These are phyloP conservation scores for Melampsora americana DNA, from an alignment of 1,284 basidiomycete genomes.

Conservation along the genomic window DNA sequence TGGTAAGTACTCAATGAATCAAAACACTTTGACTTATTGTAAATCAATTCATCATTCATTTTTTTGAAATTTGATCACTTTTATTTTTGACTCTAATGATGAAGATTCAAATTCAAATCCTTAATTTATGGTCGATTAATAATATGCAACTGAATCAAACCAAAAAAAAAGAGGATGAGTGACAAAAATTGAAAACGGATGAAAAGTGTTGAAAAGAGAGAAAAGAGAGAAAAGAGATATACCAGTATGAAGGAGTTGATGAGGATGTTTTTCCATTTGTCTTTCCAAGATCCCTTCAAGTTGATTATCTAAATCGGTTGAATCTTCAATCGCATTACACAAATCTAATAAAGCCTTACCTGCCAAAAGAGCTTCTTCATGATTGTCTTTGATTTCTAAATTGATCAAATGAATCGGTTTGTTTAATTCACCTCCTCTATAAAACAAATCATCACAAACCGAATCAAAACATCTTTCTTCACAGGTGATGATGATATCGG, in stretches of 20 bases:
- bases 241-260: slow-evolving; percentile 80
- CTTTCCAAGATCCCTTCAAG: slow-evolving; percentile 78
- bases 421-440: slow-evolving; percentile 85
- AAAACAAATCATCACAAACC: slow-evolving; percentile 91
- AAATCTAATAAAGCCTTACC: slow-evolving; percentile 92
- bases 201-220: too few species aligned
- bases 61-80: too few species aligned
- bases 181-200: too few species aligned
- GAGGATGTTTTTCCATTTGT: slow-evolving; percentile 86
- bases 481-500: slow-evolving; percentile 96
- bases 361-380: slow-evolving; percentile 93
- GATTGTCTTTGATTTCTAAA: slow-evolving; percentile 98
- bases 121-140: too few species aligned
- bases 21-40: too few species aligned
- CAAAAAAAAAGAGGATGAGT: too few species aligned
- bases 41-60: too few species aligned
- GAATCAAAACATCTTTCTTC: slow-evolving; percentile 98
- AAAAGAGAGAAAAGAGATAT: slow-evolving; percentile 2
- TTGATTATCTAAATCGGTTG: slow-evolving; percentile 82
- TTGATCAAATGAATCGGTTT: slow-evolving; percentile 94
- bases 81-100: too few species aligned
- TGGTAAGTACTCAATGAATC: too few species aligned
- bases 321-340: slow-evolving; percentile 70
- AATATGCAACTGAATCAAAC: too few species aligned
- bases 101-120: too few species aligned